phyloP scores from a whole-genome alignment of 805 yeast species.

The Myxozyma mucilagina region DNA sequence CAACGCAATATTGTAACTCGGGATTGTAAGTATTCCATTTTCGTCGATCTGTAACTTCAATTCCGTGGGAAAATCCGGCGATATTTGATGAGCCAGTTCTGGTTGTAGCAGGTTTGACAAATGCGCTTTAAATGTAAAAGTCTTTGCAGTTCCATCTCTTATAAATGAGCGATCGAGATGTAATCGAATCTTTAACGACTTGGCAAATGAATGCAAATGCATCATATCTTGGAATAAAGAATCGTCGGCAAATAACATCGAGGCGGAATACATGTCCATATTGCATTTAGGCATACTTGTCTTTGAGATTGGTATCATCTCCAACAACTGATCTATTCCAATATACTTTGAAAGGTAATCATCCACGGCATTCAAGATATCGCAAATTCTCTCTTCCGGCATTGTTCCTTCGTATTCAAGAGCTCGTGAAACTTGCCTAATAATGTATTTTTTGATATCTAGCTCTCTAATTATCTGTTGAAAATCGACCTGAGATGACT shows the following conservation, averaged over 20 bases:
- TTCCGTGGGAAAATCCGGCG: neutral
- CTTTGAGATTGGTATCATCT: conserved; percentile 6
- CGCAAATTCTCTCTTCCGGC: neutral
- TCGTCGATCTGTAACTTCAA: neutral
- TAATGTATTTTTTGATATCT: neutral
- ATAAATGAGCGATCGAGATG: neutral
- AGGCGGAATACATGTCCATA: conserved; percentile 5
- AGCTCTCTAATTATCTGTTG: neutral
- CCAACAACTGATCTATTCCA: conserved; percentile 11
- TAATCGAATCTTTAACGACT: neutral
- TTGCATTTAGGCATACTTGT: conserved; percentile 2
- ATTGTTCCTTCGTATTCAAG: neutral
- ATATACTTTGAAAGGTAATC: neutral
- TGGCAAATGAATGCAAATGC: conserved; percentile 4
- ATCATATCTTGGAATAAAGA: conserved; percentile 10
- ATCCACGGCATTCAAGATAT: neutral
- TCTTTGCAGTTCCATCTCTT: neutral
- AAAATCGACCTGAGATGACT: neutral
- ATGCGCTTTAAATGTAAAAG: neutral
- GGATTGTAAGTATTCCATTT: conserved; percentile 3
- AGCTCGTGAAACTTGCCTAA: neutral
- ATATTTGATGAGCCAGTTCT: neutral
- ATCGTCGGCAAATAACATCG: conserved; percentile 9
- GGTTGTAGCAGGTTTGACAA: neutral
- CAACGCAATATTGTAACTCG: conserved; percentile 11